phyloP scores from a whole-genome alignment of 192 early-diverging fungal genomes.

The Kappamyces sp. region DNA sequence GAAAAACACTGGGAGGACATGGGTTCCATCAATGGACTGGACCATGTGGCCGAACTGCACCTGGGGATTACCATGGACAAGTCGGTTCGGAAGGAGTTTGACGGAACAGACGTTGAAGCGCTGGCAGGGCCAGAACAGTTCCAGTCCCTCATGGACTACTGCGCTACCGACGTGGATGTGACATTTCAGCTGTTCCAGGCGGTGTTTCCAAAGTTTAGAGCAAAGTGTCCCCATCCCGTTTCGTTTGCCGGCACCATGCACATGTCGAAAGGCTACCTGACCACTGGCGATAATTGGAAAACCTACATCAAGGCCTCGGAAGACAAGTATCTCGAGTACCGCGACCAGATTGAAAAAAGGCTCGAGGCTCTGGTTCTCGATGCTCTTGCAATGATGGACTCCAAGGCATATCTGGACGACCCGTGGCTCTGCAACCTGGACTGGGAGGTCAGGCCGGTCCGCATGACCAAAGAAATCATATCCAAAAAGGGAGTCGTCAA shows the following conservation, averaged over 20 bases:
- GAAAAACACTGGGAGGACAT: constrained; percentile 44
- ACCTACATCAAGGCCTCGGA: constrained; percentile 61
- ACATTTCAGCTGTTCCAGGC: constrained; percentile 68
- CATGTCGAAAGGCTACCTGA: constrained; percentile 81
- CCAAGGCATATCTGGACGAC: constrained; percentile 39
- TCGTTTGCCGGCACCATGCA: constrained; percentile 87
- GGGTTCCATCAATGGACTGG: constrained; percentile 68
- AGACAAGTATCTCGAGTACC: constrained; percentile 42
- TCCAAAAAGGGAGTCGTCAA: constrained; percentile 13
- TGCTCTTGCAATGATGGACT: constrained; percentile 31
- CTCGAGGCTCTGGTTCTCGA: constrained; percentile 40
- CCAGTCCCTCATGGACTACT: constrained; percentile 68
- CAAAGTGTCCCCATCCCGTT: constrained; percentile 88
- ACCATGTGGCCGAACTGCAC: constrained; percentile 75
- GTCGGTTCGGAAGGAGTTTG: constrained; percentile 29
- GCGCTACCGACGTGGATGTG: constrained; percentile 76
- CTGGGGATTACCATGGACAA: constrained; percentile 47
- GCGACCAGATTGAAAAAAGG: constrained; percentile 47
- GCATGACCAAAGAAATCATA: constrained; percentile 28
- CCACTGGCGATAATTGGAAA: constrained; percentile 70
- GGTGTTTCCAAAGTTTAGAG: constrained; percentile 63
- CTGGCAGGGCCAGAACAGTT: constrained; percentile 53
- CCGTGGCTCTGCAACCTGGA: constrained; percentile 80
- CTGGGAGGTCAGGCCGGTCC: constrained; percentile 37
- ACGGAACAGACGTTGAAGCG: constrained; percentile 11